These are phyloP conservation scores for Hymenoscyphus scutula DNA, from an alignment of 2,329 filamentous ascomycete genomes.

Conservation along the genomic window DNA sequence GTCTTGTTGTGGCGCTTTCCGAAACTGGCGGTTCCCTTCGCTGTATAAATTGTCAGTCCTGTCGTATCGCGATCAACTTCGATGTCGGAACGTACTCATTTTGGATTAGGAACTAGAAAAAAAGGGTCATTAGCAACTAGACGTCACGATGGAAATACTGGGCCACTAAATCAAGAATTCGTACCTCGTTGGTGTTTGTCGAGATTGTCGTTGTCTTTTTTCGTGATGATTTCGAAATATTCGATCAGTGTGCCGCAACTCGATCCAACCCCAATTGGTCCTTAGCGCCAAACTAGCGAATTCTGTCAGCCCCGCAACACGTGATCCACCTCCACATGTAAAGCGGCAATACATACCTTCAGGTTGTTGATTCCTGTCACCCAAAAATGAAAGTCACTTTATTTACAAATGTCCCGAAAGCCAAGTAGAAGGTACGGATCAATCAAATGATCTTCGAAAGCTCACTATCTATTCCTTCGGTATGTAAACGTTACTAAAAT, in stretches of 20 bases:
- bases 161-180: conserved; percentile 4
- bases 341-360: neutral
- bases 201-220: conserved; percentile 27
- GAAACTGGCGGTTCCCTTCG: conserved; percentile 37
- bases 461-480: too few species aligned
- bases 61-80: conserved; percentile 9
- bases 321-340: neutral
- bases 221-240: conserved; percentile 16
- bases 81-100: conserved; percentile 34
- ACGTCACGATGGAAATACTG: neutral
- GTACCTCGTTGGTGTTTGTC: conserved; percentile 26
- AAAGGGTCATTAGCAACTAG: conserved; percentile 15
- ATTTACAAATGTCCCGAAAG: too few species aligned
- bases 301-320: neutral
- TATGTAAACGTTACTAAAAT: too few species aligned
- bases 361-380: too few species aligned
- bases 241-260: conserved; percentile 6
- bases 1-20: conserved; percentile 39
- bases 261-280: neutral
- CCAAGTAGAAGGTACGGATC: too few species aligned
- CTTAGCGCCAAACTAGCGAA: conserved; percentile 3
- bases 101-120: conserved; percentile 33
- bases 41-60: conserved; percentile 29
- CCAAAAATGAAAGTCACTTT: too few species aligned
- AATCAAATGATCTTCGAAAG: too few species aligned